Base-by-base conservation (phyloP, 257 asterid genomes). In the Solanum chmielewskii region DNA sequence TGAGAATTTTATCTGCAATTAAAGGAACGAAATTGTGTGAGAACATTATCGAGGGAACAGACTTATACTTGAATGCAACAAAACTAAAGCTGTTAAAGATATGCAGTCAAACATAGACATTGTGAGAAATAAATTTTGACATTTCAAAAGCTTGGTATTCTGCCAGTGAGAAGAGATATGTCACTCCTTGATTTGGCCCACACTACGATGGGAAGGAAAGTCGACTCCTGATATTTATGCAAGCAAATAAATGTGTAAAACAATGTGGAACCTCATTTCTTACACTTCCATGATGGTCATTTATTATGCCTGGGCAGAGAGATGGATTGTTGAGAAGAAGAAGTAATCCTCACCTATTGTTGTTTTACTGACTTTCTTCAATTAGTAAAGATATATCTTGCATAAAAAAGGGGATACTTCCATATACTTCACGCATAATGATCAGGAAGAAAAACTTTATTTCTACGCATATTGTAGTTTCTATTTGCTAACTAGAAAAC, bases 1-100 rank as follows among this genome's bases (percentile, higher is more conserved):
- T 77, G 44, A 92, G 88, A 87, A 92, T 91, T 91, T 92, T 92
- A 87, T 92, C 94, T 92, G 94, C 91, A 91, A 88, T 44, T 64
- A 89, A 44, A 85, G 85, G 85, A 78, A 81, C 31, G 68, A 81
- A 27, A 49, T 16, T 49, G 85, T 69, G 86, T 88, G 84, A 89
- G 89, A 87, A 90, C n/a, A 70, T 42, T 49, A 83, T 78, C 56
- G 74, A 83, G 66, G 77, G 60, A 33, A 47, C 25, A 69, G 23
- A 25, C 59, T 11, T 23, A 29, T n/a, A 74, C 56, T 45, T 70
- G 66, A 56, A 77, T 62, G 47, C 78, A 70, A 13, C 49, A 16
- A 41, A 39, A 64, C n/a, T 83, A 83, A 83, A 59, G 45, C 44
- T 62, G 13, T 23, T 31, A 29, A 85, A 27, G 11, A 45, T 29